Evolutionary conservation across 2,329 filamentous ascomycete genomes (phyloP).

Genomic region (Colletotrichum lentis): DNA sequence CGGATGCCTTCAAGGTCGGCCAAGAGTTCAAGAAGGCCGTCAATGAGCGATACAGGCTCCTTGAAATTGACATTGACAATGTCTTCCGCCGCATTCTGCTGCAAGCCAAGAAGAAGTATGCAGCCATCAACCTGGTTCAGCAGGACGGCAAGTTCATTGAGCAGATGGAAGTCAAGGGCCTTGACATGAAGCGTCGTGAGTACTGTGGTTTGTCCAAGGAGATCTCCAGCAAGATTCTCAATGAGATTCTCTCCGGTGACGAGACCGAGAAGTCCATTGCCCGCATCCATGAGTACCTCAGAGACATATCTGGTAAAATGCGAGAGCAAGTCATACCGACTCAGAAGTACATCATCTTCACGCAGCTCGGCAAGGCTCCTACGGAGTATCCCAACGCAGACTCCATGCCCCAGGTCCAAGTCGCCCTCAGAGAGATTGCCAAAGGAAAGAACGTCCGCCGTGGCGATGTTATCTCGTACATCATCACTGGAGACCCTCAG

Average conservation of each 20-base stretch:
- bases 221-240: slow-evolving; percentile 86
- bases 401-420: slow-evolving; percentile 96
- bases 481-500: slow-evolving; percentile 80
- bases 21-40: slow-evolving; percentile 94
- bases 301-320: slow-evolving; percentile 86
- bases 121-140: slow-evolving; percentile 92
- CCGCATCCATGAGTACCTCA: slow-evolving; percentile 91
- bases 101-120: slow-evolving; percentile 99
- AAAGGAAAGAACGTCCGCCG: slow-evolving; percentile 88
- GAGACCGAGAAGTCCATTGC: slow-evolving; percentile 87
- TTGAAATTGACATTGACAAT: slow-evolving; percentile 99
- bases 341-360: slow-evolving; percentile 96
- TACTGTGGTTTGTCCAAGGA: slow-evolving; percentile 97
- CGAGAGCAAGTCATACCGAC: slow-evolving; percentile 76
- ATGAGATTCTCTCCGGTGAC: slow-evolving; percentile 92
- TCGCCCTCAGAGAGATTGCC: slow-evolving; percentile 86
- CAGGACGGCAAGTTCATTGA: slow-evolving; percentile 89
- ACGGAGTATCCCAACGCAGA: slow-evolving; percentile 94
- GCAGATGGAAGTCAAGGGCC: slow-evolving; percentile 96
- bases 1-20: slow-evolving; percentile 89
- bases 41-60: slow-evolving; percentile 88
- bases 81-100: slow-evolving; percentile 91
- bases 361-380: slow-evolving; percentile 93
- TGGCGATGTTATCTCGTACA: slow-evolving; percentile 95
- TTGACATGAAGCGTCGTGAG: slow-evolving; percentile 97